Base-by-base conservation (phyloP, 768 basidiomycete species). In the Rhizopogon sp. region DNA sequence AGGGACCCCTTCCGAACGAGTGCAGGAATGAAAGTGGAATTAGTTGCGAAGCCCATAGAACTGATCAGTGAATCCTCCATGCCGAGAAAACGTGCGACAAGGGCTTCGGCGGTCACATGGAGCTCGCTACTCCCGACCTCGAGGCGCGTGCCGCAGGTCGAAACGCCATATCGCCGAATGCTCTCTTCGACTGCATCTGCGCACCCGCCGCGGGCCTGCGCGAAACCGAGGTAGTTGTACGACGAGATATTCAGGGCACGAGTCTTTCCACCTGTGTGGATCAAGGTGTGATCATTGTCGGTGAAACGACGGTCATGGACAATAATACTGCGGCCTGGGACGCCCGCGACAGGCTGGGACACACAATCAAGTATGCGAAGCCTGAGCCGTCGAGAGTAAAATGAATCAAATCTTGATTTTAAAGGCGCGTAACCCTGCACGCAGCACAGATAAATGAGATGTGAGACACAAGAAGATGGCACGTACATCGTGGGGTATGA, bases 191-290 rank as follows among this genome's bases (percentile, higher is more conserved):
- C 95, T 5, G 91, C 92, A 65, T 98, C 97, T 7, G 97, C 92
- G 66, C 94, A 97, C 5, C 90, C 89, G 13, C 97, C 97, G 3
- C 82, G 81, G 14, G 87, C 90, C 66, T 96, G 93, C 0, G 96
- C 95, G 66, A 99, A 98, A 3, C 96, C 97, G 64, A 99, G 92
- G 67, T 98, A 99, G 74, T 98, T 99, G 78, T 99, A 99, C 7
- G 93, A 97, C 1, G 94, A 96, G 60, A 98, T 90, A 69, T 99
- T 99, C 63, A 99, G 87, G 0, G 87, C 89, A 50, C 95, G 90
- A 0, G 93, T 94, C 28, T 79, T 81, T 1, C 77, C 80, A 56
- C 94, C 96, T 3, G 91, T 89, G 62, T 87, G 76, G 47, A 83
- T 71, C 56, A 90, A 87, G 3, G 85, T 87, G 64, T 81, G 76